Evolutionary conservation across 331 rosid genomes (phyloP).

Genomic region (Malus hybrid): DNA sequence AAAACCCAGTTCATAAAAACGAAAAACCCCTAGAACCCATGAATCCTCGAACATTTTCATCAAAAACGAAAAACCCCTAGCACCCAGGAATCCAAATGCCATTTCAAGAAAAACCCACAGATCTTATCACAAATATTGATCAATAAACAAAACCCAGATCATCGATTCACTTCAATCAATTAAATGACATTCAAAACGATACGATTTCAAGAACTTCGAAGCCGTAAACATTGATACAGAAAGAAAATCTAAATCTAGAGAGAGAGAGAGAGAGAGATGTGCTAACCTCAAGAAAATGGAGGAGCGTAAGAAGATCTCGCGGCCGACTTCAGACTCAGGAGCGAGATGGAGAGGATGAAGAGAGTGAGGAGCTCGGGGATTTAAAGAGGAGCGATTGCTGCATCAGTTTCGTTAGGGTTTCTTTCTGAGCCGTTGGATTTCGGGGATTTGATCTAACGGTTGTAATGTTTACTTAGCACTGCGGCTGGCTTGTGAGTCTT

Average conservation of each 20-base stretch:
- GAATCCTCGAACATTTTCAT: neutral
- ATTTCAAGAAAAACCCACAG: neutral
- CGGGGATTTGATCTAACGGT: slow-evolving; percentile 9
- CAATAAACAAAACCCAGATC: neutral
- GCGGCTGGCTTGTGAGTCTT: neutral
- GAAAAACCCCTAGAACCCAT: too few species aligned
- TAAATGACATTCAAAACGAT: neutral
- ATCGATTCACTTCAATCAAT: neutral
- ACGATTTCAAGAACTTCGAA: neutral
- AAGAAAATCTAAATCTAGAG: too few species aligned
- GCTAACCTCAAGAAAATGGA: neutral
- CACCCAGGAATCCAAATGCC: neutral
- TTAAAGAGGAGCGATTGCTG: neutral
- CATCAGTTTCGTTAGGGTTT: slow-evolving; percentile 11
- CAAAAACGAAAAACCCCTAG: neutral
- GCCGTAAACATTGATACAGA: neutral
- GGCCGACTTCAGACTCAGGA: neutral
- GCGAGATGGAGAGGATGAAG: neutral
- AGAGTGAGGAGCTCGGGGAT: neutral
- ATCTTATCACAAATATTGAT: neutral
- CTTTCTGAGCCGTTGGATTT: slow-evolving; percentile 11
- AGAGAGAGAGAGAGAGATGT: neutral
- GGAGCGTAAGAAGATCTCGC: neutral
- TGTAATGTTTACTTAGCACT: neutral
- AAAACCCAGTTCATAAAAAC: neutral